These are phyloP conservation scores for Globisporangium cederbergense DNA, from an alignment of 352 stramenopile genomes.

Conservation along the genomic window DNA sequence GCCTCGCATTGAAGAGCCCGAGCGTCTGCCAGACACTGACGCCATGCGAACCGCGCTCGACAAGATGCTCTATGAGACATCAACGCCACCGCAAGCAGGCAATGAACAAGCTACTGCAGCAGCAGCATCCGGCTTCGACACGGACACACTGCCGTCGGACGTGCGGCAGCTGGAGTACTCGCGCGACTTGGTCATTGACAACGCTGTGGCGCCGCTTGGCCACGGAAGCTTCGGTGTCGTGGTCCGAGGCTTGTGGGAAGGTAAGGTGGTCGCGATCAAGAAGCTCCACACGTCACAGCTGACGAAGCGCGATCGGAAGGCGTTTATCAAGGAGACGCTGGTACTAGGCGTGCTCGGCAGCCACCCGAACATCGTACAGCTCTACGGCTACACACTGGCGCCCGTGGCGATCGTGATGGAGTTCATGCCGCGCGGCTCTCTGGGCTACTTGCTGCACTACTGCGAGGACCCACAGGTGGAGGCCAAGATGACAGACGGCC, in stretches of 20 bases:
- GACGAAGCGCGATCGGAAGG: constrained; percentile 31
- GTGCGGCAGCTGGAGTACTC: constrained; percentile 26
- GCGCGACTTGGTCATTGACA: constrained; percentile 20
- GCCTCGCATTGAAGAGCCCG: background rate
- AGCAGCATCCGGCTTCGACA: background rate
- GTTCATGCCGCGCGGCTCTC: constrained; percentile 26
- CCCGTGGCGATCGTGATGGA: constrained; percentile 34
- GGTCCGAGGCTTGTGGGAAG: constrained; percentile 21
- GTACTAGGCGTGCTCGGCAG: constrained; percentile 31
- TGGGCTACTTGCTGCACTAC: constrained; percentile 17
- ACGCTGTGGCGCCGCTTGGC: constrained; percentile 18
- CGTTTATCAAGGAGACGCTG: constrained; percentile 31
- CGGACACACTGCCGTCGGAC: background rate
- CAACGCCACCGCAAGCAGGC: background rate
- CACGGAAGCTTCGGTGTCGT: constrained; percentile 31
- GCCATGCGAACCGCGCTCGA: background rate
- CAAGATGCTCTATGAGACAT: background rate
- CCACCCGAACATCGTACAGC: constrained; percentile 38
- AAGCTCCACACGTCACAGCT: constrained; percentile 31
- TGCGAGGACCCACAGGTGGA: constrained; percentile 16
- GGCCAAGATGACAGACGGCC: constrained; percentile 37
- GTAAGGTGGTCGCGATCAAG: constrained; percentile 30
- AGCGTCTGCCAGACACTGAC: background rate
- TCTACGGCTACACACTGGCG: constrained; percentile 29
- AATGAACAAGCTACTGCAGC: background rate